Evolutionary conservation across 805 yeast genomes (phyloP), one percentile per base, ranked within the genome.

Genomic region (Metschnikowia arizonensis): DNA sequence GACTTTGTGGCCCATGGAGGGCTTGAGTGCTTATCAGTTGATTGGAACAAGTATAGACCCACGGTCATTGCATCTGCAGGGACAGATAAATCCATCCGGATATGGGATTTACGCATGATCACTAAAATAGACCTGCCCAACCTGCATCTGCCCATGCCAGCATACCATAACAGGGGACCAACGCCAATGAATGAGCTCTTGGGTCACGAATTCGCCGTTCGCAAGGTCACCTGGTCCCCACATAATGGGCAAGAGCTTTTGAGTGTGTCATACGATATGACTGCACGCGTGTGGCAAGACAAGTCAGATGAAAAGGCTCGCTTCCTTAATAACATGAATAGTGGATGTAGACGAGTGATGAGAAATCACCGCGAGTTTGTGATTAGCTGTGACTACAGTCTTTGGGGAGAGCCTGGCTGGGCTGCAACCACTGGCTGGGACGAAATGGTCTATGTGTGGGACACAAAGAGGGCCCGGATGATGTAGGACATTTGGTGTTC

Each of bases 391-490:
- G 98, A 93, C 68, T 93, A 96, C 86, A 84, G 95, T 53, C 65
- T 93, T 42, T 91, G 97, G 97, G 99, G 98, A 2, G 83, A 82
- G 54, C 95, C 93, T 1, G 97, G 97, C 1, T 90, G 93, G 89
- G 89, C 85, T 14, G 95, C 93, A 8, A 83, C 96, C 12, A 83
- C 90, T 0, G 97, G 96, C 1, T 91, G 97, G 96, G 99, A 91
- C 68, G 96, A 91, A 59, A 88, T 88, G 85, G 83, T 89, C 5
- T 83, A 85, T 60, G 77, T 93, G 6, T 93, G 96, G 95, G 89
- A 85, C 54, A 79, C 86, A 1, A 76, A 78, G 55, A 58, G 77
- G 25, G 44, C 33, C 25, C 40, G 33, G 40, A 11, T n/a, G 26
- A 19, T n/a, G 32, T 37, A 28, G 25, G 25, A 9, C 5, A n/a